Evolutionary conservation across 371 early-diverging fungal genomes (phyloP).

Genomic region (Choanephora cucurbitarum): DNA sequence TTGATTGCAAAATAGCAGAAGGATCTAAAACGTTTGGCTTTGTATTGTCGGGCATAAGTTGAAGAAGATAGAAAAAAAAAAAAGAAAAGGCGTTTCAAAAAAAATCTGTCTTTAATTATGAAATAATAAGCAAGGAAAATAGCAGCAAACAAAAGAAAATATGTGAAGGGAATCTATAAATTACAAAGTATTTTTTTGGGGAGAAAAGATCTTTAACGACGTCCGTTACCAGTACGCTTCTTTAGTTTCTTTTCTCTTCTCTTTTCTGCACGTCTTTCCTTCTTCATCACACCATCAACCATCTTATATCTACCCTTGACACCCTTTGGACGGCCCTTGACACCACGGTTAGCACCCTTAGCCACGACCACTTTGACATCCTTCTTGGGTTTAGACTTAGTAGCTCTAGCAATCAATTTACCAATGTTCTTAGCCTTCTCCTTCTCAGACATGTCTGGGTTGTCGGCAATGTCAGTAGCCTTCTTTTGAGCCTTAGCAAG

Average conservation of each 20-base stretch:
- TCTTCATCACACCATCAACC: conserved; percentile 95
- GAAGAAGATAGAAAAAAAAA: background rate
- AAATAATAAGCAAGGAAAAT: too few relatives aligned
- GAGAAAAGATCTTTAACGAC: too few relatives aligned
- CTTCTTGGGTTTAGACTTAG: conserved; percentile 73
- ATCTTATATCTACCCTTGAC: conserved; percentile 96
- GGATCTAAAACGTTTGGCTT: conserved; percentile 38
- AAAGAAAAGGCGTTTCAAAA: background rate
- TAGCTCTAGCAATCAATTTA: conserved; percentile 70
- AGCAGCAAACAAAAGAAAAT: background rate
- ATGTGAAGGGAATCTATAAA: conserved; percentile 18
- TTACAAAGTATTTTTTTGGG: background rate
- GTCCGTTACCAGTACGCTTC: conserved; percentile 27
- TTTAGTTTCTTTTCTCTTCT: conserved; percentile 66
- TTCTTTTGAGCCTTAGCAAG: conserved; percentile 86
- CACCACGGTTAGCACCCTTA: conserved; percentile 78
- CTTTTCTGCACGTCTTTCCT: conserved; percentile 86
- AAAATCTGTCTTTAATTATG: too few relatives aligned
- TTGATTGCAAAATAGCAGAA: conserved; percentile 35
- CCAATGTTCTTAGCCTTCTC: conserved; percentile 83
- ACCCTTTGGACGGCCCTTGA: conserved; percentile 94
- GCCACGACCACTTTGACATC: conserved; percentile 92
- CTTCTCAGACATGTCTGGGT: conserved; percentile 88
- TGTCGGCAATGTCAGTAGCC: conserved; percentile 83
- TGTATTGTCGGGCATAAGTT: background rate